Percentiles rank a stretch among this genome's conserved stretches.
phyloP scores from a whole-genome alignment of 2,329 filamentous ascomycete genomes.

The Phialocephala subalpina region DNA sequence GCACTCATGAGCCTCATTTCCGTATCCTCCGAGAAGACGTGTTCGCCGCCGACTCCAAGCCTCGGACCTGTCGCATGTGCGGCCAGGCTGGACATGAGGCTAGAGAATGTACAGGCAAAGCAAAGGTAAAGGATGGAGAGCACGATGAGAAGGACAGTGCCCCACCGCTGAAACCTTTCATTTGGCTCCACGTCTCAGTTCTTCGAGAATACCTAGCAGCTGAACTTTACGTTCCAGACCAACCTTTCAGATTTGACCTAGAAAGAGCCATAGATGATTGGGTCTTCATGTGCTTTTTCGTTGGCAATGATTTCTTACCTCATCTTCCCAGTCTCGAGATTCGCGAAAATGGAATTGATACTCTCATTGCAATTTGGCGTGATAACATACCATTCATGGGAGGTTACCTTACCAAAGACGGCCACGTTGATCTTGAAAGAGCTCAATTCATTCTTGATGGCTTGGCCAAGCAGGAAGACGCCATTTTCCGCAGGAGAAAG shows the following conservation, averaged over 20 bases:
- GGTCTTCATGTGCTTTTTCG: constrained; percentile 99
- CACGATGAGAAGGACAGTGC: constrained; percentile 82
- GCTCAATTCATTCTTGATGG: constrained; percentile 90
- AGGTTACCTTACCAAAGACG: constrained; percentile 95
- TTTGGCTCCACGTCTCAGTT: constrained; percentile 95
- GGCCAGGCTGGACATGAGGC: constrained; percentile 93
- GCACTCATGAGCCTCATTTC: constrained; percentile 97
- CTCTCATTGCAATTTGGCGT: constrained; percentile 95
- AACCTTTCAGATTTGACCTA: constrained; percentile 90
- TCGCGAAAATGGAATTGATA: constrained; percentile 95
- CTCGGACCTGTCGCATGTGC: constrained; percentile 85
- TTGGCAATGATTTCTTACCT: constrained; percentile 97
- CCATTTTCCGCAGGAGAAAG: constrained; percentile 88
- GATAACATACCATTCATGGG: constrained; percentile 92
- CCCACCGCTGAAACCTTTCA: constrained; percentile 84
- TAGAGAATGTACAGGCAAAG: constrained; percentile 81
- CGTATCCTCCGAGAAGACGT: constrained; percentile 96
- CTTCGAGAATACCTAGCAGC: constrained; percentile 92
- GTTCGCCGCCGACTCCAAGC: constrained; percentile 87
- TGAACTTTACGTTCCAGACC: constrained; percentile 83
- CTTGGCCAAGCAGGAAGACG: constrained; percentile 90
- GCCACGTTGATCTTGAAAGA: constrained; percentile 84
- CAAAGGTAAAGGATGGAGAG: constrained; percentile 80
- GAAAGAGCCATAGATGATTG: constrained; percentile 96
- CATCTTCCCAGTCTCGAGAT: constrained; percentile 98